Percentiles rank a stretch among this genome's conserved stretches.
phyloP scores from a whole-genome alignment of 108 stramenopile genomes.

The Cyclotella cryptica region DNA sequence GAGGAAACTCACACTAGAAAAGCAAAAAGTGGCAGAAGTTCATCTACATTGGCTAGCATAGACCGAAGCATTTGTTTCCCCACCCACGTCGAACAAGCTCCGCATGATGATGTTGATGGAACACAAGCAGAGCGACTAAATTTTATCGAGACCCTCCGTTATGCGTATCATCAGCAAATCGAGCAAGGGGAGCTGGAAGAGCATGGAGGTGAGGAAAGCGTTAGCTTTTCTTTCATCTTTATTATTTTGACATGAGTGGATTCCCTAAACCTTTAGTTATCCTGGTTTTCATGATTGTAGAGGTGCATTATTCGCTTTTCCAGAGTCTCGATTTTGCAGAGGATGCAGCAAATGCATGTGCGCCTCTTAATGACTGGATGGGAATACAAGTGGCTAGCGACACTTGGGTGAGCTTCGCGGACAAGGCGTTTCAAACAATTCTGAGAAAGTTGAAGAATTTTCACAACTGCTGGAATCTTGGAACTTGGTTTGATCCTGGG shows the following conservation, averaged over 20 bases:
- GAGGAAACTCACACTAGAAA: neutral
- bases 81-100: neutral
- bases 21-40: neutral
- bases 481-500: neutral
- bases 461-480: neutral
- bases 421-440: constrained; percentile 9
- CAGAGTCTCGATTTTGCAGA: constrained; percentile 59
- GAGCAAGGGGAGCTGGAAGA: constrained; percentile 24
- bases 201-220: neutral
- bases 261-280: no score
- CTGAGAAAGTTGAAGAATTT: neutral
- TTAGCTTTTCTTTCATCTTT: neutral
- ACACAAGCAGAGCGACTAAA: constrained; percentile 5
- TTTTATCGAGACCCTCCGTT: constrained; percentile 45
- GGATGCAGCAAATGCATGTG: constrained; percentile 53
- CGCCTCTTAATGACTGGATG: constrained; percentile 48
- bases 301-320: constrained; percentile 52
- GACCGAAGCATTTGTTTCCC: neutral
- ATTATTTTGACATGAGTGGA: neutral
- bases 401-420: constrained; percentile 4
- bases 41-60: neutral
- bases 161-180: constrained; percentile 60
- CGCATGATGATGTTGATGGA: neutral
- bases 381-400: constrained; percentile 25
- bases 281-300: neutral